These are phyloP conservation scores for Cydonia oblonga DNA, from an alignment of 331 rosid genomes.

Conservation along the genomic window DNA sequence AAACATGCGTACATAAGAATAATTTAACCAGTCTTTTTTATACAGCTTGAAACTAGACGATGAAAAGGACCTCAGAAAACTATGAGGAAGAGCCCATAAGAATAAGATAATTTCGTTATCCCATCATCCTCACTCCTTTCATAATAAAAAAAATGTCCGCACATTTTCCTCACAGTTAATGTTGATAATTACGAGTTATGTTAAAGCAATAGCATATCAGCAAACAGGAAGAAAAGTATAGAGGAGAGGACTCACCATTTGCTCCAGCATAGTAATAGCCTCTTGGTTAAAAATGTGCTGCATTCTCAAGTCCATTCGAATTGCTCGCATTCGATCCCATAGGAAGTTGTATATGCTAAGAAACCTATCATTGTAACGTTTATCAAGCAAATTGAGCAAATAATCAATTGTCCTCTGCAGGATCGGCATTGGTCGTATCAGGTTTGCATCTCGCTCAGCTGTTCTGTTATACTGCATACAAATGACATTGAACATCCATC, in stretches of 20 bases:
- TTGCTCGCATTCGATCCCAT: conserved; percentile 99
- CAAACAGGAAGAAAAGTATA: not conserved
- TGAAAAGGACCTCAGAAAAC: not conserved
- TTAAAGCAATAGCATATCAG: not conserved
- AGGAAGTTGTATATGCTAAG: conserved; percentile 83
- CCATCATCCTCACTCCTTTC: not conserved
- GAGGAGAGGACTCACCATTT: conserved; percentile 64
- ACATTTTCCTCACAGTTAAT: not conserved
- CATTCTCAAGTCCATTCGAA: conserved; percentile 97
- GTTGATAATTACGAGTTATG: not conserved
- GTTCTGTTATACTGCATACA: conserved; percentile 73
- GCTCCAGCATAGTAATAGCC: conserved; percentile 84
- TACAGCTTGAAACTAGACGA: not conserved
- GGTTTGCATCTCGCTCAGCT: conserved; percentile 90
- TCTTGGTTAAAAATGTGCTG: conserved; percentile 86
- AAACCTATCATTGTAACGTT: conserved; percentile 66
- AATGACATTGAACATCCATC: conserved; percentile 1
- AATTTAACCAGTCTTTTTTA: not conserved
- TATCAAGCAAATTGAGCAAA: conserved; percentile 66
- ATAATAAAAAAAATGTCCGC: not conserved
- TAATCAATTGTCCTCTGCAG: conserved; percentile 66
- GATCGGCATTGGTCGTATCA: conserved; percentile 90
- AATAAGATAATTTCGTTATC: not conserved
- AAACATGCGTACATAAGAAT: not conserved
- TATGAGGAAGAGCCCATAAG: not conserved